Conservation (phyloP, 352 stramenopile species). For the Globisporangium acanthophoron region DNA sequence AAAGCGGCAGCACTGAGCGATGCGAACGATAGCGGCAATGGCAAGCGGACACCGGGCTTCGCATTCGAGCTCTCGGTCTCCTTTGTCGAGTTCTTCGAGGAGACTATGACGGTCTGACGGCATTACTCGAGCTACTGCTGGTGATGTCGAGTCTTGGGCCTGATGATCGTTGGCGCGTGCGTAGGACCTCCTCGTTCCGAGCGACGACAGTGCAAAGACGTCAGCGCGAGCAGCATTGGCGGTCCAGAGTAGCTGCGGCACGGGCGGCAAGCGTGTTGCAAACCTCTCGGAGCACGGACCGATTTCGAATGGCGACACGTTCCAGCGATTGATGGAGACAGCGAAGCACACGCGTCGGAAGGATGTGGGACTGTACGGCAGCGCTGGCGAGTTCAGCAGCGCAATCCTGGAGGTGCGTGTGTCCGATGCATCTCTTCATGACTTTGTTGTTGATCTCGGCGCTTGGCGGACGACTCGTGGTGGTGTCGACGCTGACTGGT, state of each 20-base stretch:
- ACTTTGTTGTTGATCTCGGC: too few species aligned
- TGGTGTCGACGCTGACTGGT: neutral
- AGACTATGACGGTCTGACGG: conserved; percentile 31
- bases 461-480: too few species aligned
- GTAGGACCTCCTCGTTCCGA: neutral
- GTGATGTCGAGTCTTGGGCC: neutral
- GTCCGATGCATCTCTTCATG: neutral
- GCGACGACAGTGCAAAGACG: neutral
- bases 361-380: conserved; percentile 31
- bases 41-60: conserved; percentile 11
- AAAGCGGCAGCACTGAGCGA: conserved; percentile 21
- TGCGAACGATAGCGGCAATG: neutral
- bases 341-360: conserved; percentile 22
- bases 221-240: neutral
- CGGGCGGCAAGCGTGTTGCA: conserved; percentile 19
- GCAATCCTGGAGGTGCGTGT: conserved; percentile 34
- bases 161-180: neutral
- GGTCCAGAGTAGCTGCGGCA: conserved; percentile 11
- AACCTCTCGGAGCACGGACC: conserved; percentile 24
- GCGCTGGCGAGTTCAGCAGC: conserved; percentile 39
- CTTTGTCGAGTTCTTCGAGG: conserved; percentile 53
- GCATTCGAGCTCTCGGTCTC: conserved; percentile 32
- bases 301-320: conserved; percentile 17
- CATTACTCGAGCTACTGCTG: neutral
- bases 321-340: conserved; percentile 23